phyloP scores from a whole-genome alignment of 768 basidiomycete species.

The Trichaptum fuscoviolaceum region DNA sequence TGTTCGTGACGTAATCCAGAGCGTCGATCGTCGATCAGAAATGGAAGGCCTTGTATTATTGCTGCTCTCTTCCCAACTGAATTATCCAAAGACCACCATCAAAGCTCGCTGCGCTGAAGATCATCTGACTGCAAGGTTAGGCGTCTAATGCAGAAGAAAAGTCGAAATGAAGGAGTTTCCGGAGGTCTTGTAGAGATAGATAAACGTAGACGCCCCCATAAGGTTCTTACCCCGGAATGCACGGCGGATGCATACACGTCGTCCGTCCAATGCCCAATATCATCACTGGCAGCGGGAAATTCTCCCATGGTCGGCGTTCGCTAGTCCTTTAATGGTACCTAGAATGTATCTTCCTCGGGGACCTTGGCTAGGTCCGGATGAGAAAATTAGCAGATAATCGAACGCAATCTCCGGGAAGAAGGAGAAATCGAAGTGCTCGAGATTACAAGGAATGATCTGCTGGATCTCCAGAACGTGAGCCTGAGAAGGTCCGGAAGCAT shows the following conservation, averaged over 20 bases:
- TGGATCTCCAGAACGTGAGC: not conserved
- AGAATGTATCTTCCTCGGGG: not conserved
- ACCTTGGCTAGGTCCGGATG: not conserved
- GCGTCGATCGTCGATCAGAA: not conserved
- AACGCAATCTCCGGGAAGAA: not conserved
- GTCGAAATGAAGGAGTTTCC: not conserved
- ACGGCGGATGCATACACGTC: not conserved
- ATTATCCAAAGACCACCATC: not conserved
- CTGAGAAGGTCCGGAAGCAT: not conserved
- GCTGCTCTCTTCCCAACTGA: not conserved
- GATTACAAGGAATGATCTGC: not conserved
- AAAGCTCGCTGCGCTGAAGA: not conserved
- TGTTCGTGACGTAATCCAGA: not conserved
- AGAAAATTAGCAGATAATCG: not conserved
- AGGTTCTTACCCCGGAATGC: not conserved
- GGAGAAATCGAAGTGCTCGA: not conserved
- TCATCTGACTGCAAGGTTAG: not conserved
- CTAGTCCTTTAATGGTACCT: not conserved
- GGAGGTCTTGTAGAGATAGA: not conserved
- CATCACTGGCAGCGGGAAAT: not conserved
- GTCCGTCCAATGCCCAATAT: not conserved
- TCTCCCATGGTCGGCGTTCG: not conserved
- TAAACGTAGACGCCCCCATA: not conserved
- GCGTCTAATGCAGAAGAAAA: not conserved
- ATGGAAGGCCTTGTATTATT: slow-evolving; percentile 1